A percentile compares a stretch with the other conserved stretches of the same genome.
phyloP scores from a whole-genome alignment of 2,329 filamentous ascomycete genomes.

The Diaporthe sp. region DNA sequence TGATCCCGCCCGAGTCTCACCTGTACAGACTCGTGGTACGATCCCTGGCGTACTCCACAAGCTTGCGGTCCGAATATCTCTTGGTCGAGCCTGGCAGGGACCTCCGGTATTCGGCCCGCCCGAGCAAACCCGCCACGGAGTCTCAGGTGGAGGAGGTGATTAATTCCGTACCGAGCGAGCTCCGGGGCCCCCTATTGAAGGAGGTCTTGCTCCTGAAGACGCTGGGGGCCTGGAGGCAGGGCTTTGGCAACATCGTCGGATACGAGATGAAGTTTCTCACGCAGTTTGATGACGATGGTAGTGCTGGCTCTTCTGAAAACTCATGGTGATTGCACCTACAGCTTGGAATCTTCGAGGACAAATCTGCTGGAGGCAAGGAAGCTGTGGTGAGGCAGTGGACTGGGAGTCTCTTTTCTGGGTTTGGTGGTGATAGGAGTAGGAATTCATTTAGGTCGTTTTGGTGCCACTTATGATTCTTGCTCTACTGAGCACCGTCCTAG shows the following conservation, averaged over 20 bases:
- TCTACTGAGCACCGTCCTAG: not conserved
- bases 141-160: not conserved
- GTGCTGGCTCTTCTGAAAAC: no score
- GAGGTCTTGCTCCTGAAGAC: not conserved
- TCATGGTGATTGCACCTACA: not conserved
- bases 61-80: no score
- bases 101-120: not conserved
- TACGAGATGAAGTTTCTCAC: not conserved
- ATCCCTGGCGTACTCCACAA: not conserved
- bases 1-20: not conserved
- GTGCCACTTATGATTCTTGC: not conserved
- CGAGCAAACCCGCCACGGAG: not conserved
- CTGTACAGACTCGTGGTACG: slow-evolving; percentile 9
- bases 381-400: not conserved
- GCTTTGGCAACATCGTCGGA: not conserved
- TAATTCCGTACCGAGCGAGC: not conserved
- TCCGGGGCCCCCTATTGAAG: not conserved
- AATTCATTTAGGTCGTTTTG: not conserved
- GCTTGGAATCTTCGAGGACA: not conserved
- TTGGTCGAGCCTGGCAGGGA: no score
- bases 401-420: no score
- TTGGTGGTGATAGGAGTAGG: not conserved
- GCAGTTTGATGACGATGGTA: not conserved
- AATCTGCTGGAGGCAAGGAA: not conserved
- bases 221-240: not conserved